Evolutionary conservation across 164 flowering plant genomes (phyloP), one percentile per base, ranked within the genome.

Genomic region (Chimonanthus praecox): DNA sequence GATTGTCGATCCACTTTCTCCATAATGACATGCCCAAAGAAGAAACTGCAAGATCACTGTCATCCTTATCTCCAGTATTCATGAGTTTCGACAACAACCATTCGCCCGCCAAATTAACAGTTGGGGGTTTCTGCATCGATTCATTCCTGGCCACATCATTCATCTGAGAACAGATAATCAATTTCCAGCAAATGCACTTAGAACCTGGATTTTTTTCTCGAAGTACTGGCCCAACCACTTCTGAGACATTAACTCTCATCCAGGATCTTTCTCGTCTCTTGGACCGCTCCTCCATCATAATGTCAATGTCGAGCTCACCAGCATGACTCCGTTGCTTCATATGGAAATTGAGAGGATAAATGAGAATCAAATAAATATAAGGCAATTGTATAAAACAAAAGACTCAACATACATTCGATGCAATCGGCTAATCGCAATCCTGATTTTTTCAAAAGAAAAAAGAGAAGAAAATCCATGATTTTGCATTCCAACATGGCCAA

Each of bases 41-140:
- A 62, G 90, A 87, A 71, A 86, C 49, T 9, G 82, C 79, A 78
- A 91, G 72, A 74, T 81, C 86, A 67, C 80, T 80, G 71, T 76
- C 76, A 67, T 79, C 80, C 68, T 80, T 82, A 11, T 81, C 76
- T 45, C 49, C 43, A 11, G 68, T 54, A 68, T 93, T 91, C 85
- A 92, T 82, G 58, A 95, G 86, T 83, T 93, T 95, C 62, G 91
- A 87, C 46, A 45, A 84, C 84, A 95, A 79, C 99, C 99, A 95
- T 13, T 70, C 70, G 50, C 74, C 84, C 6, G 80, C 76, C 49
- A 76, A 74, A 73, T 78, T 64, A 20, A 76, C 64, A 73, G 71
- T 73, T 62, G 77, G 76, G 68, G 62, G 71, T 65, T 73, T 74
- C 47, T 72, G 72, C 60, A 60, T 64, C 33, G 62, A 46, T 44